Conservation (phyloP, 2,329 filamentous ascomycete genomes). For the Sodiomyces alkalinus region DNA sequence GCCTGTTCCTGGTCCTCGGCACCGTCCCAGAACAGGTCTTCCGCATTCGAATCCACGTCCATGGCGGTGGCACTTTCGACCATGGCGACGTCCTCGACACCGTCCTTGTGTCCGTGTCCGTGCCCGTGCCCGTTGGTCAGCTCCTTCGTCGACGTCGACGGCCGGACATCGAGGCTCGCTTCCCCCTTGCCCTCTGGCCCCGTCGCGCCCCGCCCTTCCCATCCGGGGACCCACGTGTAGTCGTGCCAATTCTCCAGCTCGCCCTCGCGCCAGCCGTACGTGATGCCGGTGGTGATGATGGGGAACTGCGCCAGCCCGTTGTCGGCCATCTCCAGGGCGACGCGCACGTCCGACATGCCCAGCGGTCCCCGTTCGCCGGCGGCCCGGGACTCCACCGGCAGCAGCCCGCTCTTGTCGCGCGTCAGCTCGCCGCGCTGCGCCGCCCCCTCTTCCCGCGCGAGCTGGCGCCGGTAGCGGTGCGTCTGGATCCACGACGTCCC, state of each 20-base stretch:
- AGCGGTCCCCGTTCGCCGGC: constrained; percentile 57
- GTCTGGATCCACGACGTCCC: constrained; percentile 64
- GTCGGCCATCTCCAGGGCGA: constrained; percentile 63
- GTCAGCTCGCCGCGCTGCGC: constrained; percentile 58
- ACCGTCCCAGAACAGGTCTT: constrained; percentile 47
- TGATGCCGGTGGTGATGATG: constrained; percentile 53
- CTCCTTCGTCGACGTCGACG: constrained; percentile 14
- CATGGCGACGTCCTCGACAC: too few species aligned
- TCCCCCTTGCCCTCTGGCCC: constrained; percentile 4
- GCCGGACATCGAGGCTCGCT: constrained; percentile 15
- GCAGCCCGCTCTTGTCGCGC: constrained; percentile 59
- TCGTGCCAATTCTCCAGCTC: constrained; percentile 55
- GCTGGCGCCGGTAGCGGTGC: constrained; percentile 57
- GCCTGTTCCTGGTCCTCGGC: constrained; percentile 34
- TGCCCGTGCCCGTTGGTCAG: constrained; percentile 31
- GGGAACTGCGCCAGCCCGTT: constrained; percentile 66
- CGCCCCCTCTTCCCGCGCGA: constrained; percentile 61
- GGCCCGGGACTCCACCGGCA: constrained; percentile 70
- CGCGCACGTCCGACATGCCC: constrained; percentile 61
- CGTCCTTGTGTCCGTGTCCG: too few species aligned
- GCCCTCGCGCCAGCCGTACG: constrained; percentile 58
- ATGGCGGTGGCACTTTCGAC: constrained; percentile 42
- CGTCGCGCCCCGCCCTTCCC: constrained; percentile 3
- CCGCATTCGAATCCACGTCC: constrained; percentile 36
- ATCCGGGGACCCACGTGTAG: constrained; percentile 33